A percentile compares a stretch with the other conserved stretches of the same genome.
phyloP scores from a whole-genome alignment of 31 red algal genomes.

The Odonthalia washingtoniensis region DNA sequence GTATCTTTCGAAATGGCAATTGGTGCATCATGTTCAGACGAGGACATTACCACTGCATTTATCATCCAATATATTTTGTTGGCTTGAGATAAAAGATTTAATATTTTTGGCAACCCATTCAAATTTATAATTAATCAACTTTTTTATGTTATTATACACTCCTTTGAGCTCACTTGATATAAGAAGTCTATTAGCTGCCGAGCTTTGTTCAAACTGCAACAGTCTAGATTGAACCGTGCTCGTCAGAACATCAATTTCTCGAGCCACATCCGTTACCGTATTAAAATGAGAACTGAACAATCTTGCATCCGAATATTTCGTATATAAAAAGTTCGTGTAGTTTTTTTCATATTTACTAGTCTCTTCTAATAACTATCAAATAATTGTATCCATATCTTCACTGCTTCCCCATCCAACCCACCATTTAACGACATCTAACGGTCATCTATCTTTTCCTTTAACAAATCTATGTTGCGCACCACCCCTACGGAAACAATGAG shows the following conservation, averaged over 20 bases:
- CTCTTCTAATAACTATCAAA: not conserved
- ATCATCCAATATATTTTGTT: not conserved
- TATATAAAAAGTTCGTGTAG: not conserved
- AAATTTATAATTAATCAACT: not conserved
- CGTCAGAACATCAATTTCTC: not conserved
- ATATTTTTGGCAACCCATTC: no score
- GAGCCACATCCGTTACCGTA: not conserved
- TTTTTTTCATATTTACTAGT: not conserved
- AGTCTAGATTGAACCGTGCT: not conserved
- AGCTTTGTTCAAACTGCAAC: not conserved
- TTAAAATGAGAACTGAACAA: not conserved
- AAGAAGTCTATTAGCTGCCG: not conserved
- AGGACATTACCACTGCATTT: not conserved
- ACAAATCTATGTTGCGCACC: conserved; percentile 20
- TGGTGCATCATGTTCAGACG: not conserved
- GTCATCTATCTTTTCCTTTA: not conserved
- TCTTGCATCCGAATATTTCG: not conserved
- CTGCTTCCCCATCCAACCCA: not conserved
- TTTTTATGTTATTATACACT: not conserved
- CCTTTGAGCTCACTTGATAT: not conserved
- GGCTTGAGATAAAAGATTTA: not conserved
- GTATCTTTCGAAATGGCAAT: not conserved
- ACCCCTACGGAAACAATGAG: not conserved
- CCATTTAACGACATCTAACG: conserved; percentile 25
- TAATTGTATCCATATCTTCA: not conserved